These are phyloP conservation scores for Sugiyamaella paludigena DNA, from an alignment of 1,139 yeast species.

Conservation along the genomic window DNA sequence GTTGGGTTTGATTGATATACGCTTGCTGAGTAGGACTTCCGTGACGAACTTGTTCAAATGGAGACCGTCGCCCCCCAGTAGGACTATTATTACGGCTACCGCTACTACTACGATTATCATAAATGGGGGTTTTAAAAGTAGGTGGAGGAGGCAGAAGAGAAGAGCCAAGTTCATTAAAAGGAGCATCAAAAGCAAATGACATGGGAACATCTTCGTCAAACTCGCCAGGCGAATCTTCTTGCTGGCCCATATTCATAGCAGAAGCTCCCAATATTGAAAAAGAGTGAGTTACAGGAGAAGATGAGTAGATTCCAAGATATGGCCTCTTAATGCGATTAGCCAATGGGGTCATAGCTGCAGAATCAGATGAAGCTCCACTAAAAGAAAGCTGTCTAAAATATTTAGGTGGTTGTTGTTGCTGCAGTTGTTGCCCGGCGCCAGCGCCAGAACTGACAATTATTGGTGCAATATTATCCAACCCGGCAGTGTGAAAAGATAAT, in stretches of 20 bases:
- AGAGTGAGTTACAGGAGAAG: constrained; percentile 2
- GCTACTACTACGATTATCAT: background rate
- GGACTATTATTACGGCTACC: background rate
- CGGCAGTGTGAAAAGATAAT: background rate
- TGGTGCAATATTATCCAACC: background rate
- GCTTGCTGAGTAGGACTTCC: constrained; percentile 4
- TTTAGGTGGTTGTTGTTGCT: background rate
- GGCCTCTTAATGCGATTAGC: constrained; percentile 12
- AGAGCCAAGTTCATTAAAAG: background rate
- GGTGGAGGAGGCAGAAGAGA: constrained; percentile 8
- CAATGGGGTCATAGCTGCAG: constrained; percentile 11
- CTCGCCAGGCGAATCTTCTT: constrained; percentile 8
- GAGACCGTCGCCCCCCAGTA: constrained; percentile 1
- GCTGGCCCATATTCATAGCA: constrained; percentile 3
- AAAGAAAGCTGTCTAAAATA: constrained; percentile 13
- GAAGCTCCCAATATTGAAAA: background rate
- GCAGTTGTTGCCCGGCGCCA: constrained; percentile 4
- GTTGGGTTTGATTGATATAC: constrained; percentile 5
- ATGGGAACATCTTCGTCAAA: constrained; percentile 2
- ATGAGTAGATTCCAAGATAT: background rate
- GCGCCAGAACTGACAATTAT: background rate
- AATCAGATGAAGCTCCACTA: constrained; percentile 6
- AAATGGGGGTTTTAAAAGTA: constrained; percentile 4
- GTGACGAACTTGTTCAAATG: constrained; percentile 2
- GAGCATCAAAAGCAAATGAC: constrained; percentile 2